Evolutionary conservation across 2,329 filamentous ascomycete species (phyloP).

Genomic region (Curvularia sp.): DNA sequence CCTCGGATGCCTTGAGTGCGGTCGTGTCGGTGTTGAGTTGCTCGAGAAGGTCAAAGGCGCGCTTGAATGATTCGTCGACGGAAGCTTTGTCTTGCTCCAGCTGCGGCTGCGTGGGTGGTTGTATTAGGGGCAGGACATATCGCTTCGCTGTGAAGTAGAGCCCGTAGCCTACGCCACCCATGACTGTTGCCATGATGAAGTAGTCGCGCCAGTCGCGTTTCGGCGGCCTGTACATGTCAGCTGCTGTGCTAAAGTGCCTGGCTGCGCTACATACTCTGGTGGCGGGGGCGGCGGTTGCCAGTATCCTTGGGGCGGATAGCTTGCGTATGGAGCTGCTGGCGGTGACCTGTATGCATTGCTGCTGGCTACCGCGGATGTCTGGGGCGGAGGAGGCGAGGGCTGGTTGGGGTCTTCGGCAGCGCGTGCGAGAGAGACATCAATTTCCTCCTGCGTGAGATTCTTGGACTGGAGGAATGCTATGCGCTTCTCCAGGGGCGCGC

Average conservation of each 20-base stretch:
- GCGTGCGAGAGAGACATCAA: slow-evolving; percentile 82
- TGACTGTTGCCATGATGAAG: slow-evolving; percentile 99
- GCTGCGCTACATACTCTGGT: slow-evolving; percentile 56
- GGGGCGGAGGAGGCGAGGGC: slow-evolving; percentile 57
- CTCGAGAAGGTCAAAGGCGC: slow-evolving; percentile 88
- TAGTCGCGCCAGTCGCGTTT: slow-evolving; percentile 96
- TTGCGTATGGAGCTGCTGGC: slow-evolving; percentile 58
- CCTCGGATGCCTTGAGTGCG: slow-evolving; percentile 83
- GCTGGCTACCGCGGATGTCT: slow-evolving; percentile 51
- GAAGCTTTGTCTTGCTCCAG: slow-evolving; percentile 92
- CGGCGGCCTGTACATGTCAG: slow-evolving; percentile 59
- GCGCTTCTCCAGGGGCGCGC: slow-evolving; percentile 89
- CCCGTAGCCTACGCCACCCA: slow-evolving; percentile 87
- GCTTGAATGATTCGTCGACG: slow-evolving; percentile 92
- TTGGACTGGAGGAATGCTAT: slow-evolving; percentile 94
- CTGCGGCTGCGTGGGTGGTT: slow-evolving; percentile 91
- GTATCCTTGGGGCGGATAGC: slow-evolving; percentile 61
- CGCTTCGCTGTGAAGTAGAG: slow-evolving; percentile 86
- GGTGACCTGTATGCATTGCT: slow-evolving; percentile 56
- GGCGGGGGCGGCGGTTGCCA: slow-evolving; percentile 62
- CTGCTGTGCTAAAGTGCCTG: not conserved
- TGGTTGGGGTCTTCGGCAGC: slow-evolving; percentile 65
- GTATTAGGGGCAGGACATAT: slow-evolving; percentile 88
- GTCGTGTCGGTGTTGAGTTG: slow-evolving; percentile 91
- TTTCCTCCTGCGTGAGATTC: slow-evolving; percentile 95